Conservation (phyloP, 2,329 filamentous ascomycete genomes). For the Aureobasidium musti region DNA sequence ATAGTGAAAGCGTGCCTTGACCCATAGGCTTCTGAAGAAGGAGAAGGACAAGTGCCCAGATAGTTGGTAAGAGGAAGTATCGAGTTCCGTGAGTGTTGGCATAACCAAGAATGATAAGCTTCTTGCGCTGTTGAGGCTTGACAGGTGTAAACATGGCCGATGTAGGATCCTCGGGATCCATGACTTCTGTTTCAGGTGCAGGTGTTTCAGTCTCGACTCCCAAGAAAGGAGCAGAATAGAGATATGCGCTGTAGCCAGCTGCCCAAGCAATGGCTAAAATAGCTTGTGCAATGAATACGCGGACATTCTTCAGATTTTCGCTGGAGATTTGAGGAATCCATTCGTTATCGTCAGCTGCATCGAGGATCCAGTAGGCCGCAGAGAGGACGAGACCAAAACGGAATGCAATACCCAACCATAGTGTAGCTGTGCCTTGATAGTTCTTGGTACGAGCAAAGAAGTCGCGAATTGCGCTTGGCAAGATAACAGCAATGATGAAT, state of each 20-base stretch:
- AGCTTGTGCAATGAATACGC: constrained; percentile 76
- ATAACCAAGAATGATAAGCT: constrained; percentile 77
- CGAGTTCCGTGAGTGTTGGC: constrained; percentile 90
- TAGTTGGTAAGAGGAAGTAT: constrained; percentile 80
- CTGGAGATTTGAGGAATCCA: constrained; percentile 68
- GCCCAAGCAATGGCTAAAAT: constrained; percentile 77
- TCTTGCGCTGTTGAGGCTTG: constrained; percentile 38
- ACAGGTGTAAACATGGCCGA: constrained; percentile 44
- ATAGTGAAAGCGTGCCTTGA: constrained; percentile 75
- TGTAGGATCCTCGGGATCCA: constrained; percentile 39
- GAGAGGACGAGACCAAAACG: constrained; percentile 73
- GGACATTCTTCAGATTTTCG: constrained; percentile 68
- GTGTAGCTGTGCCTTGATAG: constrained; percentile 79
- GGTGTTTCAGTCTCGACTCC: constrained; percentile 59
- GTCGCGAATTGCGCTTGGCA: constrained; percentile 74
- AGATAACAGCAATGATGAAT: constrained; percentile 67
- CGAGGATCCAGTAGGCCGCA: constrained; percentile 83
- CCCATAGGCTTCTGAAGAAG: constrained; percentile 95
- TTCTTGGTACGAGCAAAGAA: constrained; percentile 82
- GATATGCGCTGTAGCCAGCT: constrained; percentile 80
- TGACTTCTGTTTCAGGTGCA: constrained; percentile 45
- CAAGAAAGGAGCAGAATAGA: constrained; percentile 83
- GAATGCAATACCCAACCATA: constrained; percentile 82
- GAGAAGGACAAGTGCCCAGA: constrained; percentile 73
- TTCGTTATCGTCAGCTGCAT: constrained; percentile 81